Evolutionary conservation across 768 basidiomycete species (phyloP).

Genomic region (Pleurotus salmoneostramineus): DNA sequence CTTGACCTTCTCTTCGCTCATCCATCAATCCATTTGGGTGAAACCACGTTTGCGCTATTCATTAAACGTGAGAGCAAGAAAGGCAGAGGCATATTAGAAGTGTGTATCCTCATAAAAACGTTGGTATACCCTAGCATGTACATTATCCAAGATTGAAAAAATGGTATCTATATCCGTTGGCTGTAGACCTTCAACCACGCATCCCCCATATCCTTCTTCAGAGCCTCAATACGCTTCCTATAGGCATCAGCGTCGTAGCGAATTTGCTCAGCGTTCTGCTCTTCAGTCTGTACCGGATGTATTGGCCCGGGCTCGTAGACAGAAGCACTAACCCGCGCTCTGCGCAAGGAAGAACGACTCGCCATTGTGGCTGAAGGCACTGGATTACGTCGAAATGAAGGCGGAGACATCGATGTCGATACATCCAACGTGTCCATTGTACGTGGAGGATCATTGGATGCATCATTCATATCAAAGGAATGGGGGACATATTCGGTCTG

Average conservation of each 20-base stretch:
- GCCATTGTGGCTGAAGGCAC: constrained; percentile 27
- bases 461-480: constrained; percentile 9
- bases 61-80: no score
- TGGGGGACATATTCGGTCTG: constrained; percentile 42
- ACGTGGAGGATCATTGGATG: no score
- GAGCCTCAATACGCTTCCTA: constrained; percentile 71
- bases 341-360: constrained; percentile 39
- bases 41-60: no score
- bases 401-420: constrained; percentile 14
- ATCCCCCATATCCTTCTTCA: constrained; percentile 87
- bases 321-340: constrained; percentile 56
- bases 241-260: constrained; percentile 59
- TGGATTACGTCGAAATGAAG: constrained; percentile 11
- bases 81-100: no score
- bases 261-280: not conserved
- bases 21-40: no score
- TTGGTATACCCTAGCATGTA: not conserved
- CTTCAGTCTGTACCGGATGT: constrained; percentile 24
- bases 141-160: not conserved
- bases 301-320: constrained; percentile 51
- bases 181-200: constrained; percentile 85
- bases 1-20: no score
- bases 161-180: constrained; percentile 39
- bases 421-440: not conserved
- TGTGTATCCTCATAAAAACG: not conserved